These are phyloP conservation scores for Boletellus emodensis DNA, from an alignment of 768 basidiomycete species.

Conservation along the genomic window DNA sequence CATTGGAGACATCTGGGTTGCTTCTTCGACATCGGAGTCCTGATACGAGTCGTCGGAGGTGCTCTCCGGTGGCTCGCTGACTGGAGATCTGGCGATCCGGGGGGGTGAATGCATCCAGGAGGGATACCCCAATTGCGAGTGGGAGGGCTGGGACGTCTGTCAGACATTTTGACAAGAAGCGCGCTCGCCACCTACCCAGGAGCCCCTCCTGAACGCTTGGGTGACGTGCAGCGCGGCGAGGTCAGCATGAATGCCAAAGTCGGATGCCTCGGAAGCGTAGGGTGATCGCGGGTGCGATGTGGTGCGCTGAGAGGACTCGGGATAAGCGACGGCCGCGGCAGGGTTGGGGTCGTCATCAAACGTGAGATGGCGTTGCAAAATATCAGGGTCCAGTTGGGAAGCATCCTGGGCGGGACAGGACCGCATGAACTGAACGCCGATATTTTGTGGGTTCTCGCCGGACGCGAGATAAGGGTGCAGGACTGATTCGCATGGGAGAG, in stretches of 20 bases:
- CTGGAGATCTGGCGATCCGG: conserved; percentile 22
- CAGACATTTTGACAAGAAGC: conserved; percentile 9
- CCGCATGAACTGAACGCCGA: conserved; percentile 31
- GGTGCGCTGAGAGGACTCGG: conserved; percentile 31
- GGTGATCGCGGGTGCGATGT: conserved; percentile 19
- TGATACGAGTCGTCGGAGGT: conserved; percentile 28
- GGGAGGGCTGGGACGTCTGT: conserved; percentile 20
- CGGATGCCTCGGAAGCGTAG: conserved; percentile 13
- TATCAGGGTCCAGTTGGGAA: conserved; percentile 26
- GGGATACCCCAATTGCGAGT: conserved; percentile 12
- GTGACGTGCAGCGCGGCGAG: conserved; percentile 5
- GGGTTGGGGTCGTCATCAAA: conserved; percentile 5
- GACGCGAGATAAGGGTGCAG: conserved; percentile 15
- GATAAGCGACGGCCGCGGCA: conserved; percentile 15
- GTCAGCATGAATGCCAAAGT: conserved; percentile 9
- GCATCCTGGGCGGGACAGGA: conserved; percentile 20
- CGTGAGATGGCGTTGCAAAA: conserved; percentile 16
- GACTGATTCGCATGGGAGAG: conserved; percentile 11
- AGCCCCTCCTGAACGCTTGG: conserved; percentile 19
- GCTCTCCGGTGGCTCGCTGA: conserved; percentile 29
- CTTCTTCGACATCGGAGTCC: conserved; percentile 28
- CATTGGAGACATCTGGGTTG: conserved; percentile 29
- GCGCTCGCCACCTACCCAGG: conserved; percentile 22
- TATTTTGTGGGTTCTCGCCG: conserved; percentile 19
- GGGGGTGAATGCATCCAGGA: conserved; percentile 12